Conservation (phyloP, 2,329 filamentous ascomycete genomes). For the Colletotrichum coccodes region DNA sequence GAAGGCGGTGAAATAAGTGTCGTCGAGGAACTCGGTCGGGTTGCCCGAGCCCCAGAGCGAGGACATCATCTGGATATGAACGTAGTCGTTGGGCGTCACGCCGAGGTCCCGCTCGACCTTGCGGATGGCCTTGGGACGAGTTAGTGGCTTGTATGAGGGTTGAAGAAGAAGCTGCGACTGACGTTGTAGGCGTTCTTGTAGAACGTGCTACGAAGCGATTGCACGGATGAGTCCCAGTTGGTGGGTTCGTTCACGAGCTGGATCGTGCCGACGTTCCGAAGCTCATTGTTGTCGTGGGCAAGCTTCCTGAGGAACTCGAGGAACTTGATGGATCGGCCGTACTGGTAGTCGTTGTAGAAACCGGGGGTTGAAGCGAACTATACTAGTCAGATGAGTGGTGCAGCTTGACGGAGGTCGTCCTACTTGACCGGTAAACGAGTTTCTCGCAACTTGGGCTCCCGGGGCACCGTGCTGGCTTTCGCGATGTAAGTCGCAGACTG, state of each 20-base stretch:
- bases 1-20: constrained; percentile 57
- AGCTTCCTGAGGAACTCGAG: constrained; percentile 64
- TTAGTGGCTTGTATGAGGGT: neutral
- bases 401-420: neutral
- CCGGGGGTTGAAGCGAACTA: constrained; percentile 46
- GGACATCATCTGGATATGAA: constrained; percentile 64
- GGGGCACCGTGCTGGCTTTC: constrained; percentile 58
- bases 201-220: constrained; percentile 50
- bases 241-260: constrained; percentile 68
- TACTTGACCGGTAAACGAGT: constrained; percentile 58
- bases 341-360: constrained; percentile 68
- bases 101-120: constrained; percentile 55
- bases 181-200: constrained; percentile 55
- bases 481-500: neutral
- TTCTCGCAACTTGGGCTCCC: constrained; percentile 55
- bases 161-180: neutral
- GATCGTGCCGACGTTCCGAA: constrained; percentile 67
- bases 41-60: constrained; percentile 65
- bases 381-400: neutral
- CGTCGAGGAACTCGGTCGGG: constrained; percentile 55
- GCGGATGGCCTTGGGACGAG: constrained; percentile 52
- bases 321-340: constrained; percentile 63
- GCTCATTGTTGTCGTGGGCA: constrained; percentile 58
- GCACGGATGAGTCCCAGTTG: constrained; percentile 44
- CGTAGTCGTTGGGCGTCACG: constrained; percentile 51